Conservation (phyloP, 2,329 filamentous ascomycete species). For the Cucurbitaria berberidis region DNA sequence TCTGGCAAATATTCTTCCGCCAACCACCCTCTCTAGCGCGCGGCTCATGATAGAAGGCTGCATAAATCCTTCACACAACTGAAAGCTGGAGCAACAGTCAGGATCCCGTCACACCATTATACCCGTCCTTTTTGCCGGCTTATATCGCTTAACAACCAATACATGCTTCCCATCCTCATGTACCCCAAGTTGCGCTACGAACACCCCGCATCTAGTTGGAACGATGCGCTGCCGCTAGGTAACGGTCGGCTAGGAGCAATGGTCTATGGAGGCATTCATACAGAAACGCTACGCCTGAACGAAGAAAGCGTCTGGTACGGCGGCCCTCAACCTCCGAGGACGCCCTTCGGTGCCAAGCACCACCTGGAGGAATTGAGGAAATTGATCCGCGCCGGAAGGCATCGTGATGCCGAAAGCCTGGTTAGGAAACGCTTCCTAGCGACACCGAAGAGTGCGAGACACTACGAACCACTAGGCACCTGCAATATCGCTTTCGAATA, state of each 20-base stretch:
- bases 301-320: slow-evolving; percentile 52
- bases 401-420: slow-evolving; percentile 52
- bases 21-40: slow-evolving; percentile 8
- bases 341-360: slow-evolving; percentile 38
- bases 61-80: slow-evolving; percentile 8
- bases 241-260: slow-evolving; percentile 57
- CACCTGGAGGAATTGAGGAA: slow-evolving; percentile 50
- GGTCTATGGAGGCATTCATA: slow-evolving; percentile 54
- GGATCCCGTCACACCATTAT: neutral
- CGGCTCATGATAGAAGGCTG: slow-evolving; percentile 7
- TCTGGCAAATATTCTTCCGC: slow-evolving; percentile 10
- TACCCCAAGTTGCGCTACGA: slow-evolving; percentile 13
- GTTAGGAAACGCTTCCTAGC: slow-evolving; percentile 53
- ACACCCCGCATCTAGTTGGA: slow-evolving; percentile 35
- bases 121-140: slow-evolving; percentile 9
- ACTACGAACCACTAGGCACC: slow-evolving; percentile 56
- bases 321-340: slow-evolving; percentile 29
- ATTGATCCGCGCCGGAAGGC: slow-evolving; percentile 50
- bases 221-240: slow-evolving; percentile 55
- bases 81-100: slow-evolving; percentile 4
- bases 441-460: slow-evolving; percentile 54
- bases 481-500: slow-evolving; percentile 12
- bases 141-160: slow-evolving; percentile 9
- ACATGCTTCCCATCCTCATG: neutral
- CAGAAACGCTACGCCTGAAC: slow-evolving; percentile 55